These are phyloP conservation scores for Trichodelitschia bisporula DNA, from an alignment of 495 filamentous ascomycete genomes.

Conservation along the genomic window DNA sequence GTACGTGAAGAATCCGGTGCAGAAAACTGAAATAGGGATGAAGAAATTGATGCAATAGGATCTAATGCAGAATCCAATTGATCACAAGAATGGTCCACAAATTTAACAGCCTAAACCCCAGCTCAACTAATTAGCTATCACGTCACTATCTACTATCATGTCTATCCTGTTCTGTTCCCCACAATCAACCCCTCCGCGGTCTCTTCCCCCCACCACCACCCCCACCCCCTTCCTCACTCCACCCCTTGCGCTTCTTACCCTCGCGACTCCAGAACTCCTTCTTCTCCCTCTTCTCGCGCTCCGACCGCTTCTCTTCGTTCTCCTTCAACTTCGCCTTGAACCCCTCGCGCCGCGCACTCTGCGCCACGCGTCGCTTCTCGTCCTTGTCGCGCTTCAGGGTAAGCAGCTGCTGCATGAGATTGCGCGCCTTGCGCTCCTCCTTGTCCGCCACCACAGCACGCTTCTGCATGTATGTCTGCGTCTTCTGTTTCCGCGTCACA, in stretches of 20 bases:
- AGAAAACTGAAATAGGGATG: no score
- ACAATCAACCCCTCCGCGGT: no score
- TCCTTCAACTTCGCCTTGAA: slow-evolving; percentile 63
- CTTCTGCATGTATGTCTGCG: slow-evolving; percentile 80
- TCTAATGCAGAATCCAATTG: no score
- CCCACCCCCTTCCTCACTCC: slow-evolving; percentile 32
- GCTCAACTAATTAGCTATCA: no score
- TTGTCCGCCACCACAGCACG: slow-evolving; percentile 58
- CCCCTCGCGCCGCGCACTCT: slow-evolving; percentile 57
- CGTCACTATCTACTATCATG: no score
- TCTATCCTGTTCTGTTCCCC: no score
- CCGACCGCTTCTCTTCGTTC: slow-evolving; percentile 54
- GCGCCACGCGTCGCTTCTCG: slow-evolving; percentile 52
- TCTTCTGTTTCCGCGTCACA: slow-evolving; percentile 51
- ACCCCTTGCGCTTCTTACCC: slow-evolving; percentile 72
- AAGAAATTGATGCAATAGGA: no score
- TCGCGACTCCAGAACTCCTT: slow-evolving; percentile 84
- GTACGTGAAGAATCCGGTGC: no score
- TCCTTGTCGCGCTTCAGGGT: slow-evolving; percentile 78
- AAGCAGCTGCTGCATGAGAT: slow-evolving; percentile 82
- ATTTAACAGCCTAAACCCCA: no score
- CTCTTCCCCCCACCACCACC: slow-evolving; percentile 47
- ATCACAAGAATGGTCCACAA: no score
- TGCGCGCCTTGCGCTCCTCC: slow-evolving; percentile 72
- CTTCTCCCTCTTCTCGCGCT: slow-evolving; percentile 68